Percentiles rank a stretch among this genome's conserved stretches.
Conservation (phyloP, 441 rosid genomes). For the Erodium trifolium region DNA sequence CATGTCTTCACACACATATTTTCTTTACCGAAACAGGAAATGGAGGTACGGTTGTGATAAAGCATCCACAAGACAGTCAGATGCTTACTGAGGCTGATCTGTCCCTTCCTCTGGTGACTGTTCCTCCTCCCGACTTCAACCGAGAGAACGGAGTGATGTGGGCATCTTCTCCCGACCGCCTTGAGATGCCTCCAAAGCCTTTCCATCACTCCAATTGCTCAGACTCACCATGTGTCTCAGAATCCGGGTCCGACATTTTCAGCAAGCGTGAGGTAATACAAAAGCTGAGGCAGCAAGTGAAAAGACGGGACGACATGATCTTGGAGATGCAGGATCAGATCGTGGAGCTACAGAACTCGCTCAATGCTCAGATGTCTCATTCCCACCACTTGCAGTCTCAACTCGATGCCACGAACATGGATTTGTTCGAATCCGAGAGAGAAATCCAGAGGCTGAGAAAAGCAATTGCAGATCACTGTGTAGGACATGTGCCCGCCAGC, state of each 20-base stretch:
- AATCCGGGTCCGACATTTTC: slow-evolving; percentile 88
- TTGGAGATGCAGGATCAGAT: slow-evolving; percentile 97
- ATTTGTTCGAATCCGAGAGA: slow-evolving; percentile 70
- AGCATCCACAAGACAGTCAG: slow-evolving; percentile 38
- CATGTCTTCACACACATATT: neutral
- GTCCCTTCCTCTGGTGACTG: slow-evolving; percentile 64
- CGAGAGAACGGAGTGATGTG: slow-evolving; percentile 73
- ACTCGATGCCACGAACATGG: slow-evolving; percentile 63
- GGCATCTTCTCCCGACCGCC: slow-evolving; percentile 79
- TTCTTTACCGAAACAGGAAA: slow-evolving; percentile 29
- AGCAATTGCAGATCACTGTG: slow-evolving; percentile 75
- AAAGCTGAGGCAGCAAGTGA: slow-evolving; percentile 88
- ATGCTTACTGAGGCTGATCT: slow-evolving; percentile 40
- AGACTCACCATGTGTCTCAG: slow-evolving; percentile 91
- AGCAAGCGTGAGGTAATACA: slow-evolving; percentile 91
- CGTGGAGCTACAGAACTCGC: slow-evolving; percentile 61
- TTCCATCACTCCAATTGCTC: slow-evolving; percentile 81
- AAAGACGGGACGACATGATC: slow-evolving; percentile 92
- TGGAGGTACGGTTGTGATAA: slow-evolving; percentile 39
- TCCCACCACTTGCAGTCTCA: slow-evolving; percentile 68
- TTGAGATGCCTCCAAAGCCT: slow-evolving; percentile 80
- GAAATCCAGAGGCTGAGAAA: slow-evolving; percentile 84
- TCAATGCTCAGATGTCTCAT: slow-evolving; percentile 49
- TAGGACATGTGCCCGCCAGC: slow-evolving; percentile 31
- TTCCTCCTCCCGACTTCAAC: slow-evolving; percentile 48